Percentiles rank a stretch among this genome's conserved stretches.
These are phyloP conservation scores for Arthrocladium fulminans DNA, from an alignment of 2,329 filamentous ascomycete species.

Conservation along the genomic window DNA sequence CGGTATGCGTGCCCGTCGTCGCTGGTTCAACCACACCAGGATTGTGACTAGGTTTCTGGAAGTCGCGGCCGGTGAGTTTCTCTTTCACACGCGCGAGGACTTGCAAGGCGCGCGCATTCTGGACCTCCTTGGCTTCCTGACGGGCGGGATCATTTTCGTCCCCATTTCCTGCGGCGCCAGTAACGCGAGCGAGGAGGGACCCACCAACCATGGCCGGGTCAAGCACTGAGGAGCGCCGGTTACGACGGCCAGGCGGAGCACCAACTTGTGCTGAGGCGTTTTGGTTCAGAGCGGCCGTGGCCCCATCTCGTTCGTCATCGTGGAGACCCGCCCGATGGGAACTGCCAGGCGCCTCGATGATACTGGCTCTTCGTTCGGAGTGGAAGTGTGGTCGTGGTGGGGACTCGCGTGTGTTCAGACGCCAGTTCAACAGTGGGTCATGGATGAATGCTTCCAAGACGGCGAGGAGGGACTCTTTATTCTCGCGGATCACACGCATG, in stretches of 20 bases:
- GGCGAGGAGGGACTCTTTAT: constrained; percentile 98
- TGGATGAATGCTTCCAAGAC: constrained; percentile 99
- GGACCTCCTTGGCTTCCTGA: constrained; percentile 56
- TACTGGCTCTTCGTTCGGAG: constrained; percentile 51
- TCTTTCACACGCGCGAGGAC: constrained; percentile 87
- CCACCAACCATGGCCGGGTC: constrained; percentile 35
- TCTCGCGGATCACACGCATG: constrained; percentile 91
- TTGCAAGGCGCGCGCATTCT: constrained; percentile 87
- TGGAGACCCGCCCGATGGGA: constrained; percentile 27
- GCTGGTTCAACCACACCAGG: not conserved
- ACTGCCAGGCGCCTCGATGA: constrained; percentile 38
- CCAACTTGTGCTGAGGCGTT: constrained; percentile 30
- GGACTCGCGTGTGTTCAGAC: constrained; percentile 58
- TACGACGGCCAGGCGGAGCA: constrained; percentile 33
- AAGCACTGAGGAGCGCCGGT: constrained; percentile 60
- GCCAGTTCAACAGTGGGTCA: constrained; percentile 97
- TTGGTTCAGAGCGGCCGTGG: constrained; percentile 5
- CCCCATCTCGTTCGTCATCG: constrained; percentile 16
- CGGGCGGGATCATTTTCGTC: constrained; percentile 6
- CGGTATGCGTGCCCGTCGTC: constrained; percentile 6
- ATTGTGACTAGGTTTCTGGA: constrained; percentile 55
- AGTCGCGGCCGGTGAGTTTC: constrained; percentile 90
- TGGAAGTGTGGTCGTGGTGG: constrained; percentile 52
- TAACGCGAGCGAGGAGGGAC: constrained; percentile 28
- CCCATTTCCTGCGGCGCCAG: constrained; percentile 28